Evolutionary conservation across 805 yeast species (phyloP).

Genomic region (Metschnikowia reukaufii): DNA sequence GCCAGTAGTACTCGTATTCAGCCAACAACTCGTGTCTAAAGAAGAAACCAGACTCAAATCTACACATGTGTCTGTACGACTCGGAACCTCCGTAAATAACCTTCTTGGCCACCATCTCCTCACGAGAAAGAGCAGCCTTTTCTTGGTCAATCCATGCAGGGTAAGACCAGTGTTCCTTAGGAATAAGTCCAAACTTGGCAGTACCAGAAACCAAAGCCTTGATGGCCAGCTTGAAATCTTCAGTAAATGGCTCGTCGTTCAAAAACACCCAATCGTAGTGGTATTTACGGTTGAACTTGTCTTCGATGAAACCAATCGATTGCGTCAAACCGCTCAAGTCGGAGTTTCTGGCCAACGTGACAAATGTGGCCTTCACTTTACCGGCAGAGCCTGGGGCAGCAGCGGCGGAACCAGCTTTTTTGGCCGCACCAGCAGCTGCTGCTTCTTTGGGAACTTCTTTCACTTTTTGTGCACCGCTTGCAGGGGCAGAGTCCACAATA

Average conservation of each 20-base stretch:
- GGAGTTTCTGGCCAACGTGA: constrained; percentile 73
- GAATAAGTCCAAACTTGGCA: constrained; percentile 75
- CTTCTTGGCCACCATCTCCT: constrained; percentile 51
- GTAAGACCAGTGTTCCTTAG: constrained; percentile 83
- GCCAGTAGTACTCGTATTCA: constrained; percentile 90
- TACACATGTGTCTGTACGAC: constrained; percentile 89
- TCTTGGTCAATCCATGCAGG: constrained; percentile 80
- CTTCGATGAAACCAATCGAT: constrained; percentile 79
- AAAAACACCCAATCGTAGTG: constrained; percentile 95
- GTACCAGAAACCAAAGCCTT: constrained; percentile 70
- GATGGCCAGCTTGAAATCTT: constrained; percentile 74
- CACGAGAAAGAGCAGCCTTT: constrained; percentile 65
- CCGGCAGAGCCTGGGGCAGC: constrained; percentile 12
- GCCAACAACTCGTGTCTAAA: constrained; percentile 71
- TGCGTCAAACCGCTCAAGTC: constrained; percentile 62
- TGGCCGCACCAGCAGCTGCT: constrained; percentile 1
- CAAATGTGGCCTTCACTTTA: constrained; percentile 75
- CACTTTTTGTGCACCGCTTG: constrained; percentile 2
- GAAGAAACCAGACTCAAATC: constrained; percentile 89
- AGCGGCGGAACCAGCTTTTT: constrained; percentile 10
- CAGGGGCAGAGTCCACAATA: not conserved
- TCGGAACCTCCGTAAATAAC: constrained; percentile 75
- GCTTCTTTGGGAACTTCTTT: not conserved
- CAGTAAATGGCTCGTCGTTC: constrained; percentile 81
- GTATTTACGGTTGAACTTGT: constrained; percentile 77